A percentile compares a stretch with the other conserved stretches of the same genome.
These are phyloP conservation scores for Mycena vulgaris DNA, from an alignment of 768 basidiomycete genomes.

Conservation along the genomic window DNA sequence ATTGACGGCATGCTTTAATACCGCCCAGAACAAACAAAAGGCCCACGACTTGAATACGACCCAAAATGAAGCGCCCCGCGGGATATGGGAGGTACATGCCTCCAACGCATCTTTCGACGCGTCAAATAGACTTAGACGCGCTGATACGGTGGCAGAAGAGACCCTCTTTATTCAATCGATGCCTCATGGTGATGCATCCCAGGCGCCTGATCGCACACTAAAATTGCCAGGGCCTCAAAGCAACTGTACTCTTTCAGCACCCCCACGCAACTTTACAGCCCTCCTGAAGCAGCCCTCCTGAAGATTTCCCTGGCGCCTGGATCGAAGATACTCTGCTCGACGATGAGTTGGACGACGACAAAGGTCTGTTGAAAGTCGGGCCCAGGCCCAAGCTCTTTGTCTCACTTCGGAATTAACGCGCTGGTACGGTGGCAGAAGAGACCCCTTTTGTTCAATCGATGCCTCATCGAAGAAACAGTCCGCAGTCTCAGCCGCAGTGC, in stretches of 20 bases:
- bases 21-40: too few relatives aligned
- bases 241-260: conserved; percentile 2
- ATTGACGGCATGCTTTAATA: neutral
- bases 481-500: conserved; percentile 60
- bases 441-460: conserved; percentile 8
- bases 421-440: neutral
- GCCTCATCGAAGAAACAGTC: conserved; percentile 52
- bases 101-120: conserved; percentile 8
- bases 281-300: conserved; percentile 23
- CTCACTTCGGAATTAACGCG: conserved; percentile 14
- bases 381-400: conserved; percentile 15
- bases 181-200: conserved; percentile 16
- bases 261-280: conserved; percentile 15
- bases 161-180: conserved; percentile 9
- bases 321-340: neutral
- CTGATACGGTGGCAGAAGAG: too few relatives aligned
- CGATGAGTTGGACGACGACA: neutral
- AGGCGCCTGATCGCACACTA: neutral
- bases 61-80: conserved; percentile 19
- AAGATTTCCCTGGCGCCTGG: conserved; percentile 31
- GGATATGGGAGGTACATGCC: conserved; percentile 21
- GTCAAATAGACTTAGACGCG: neutral
- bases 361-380: neutral
- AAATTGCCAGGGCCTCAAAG: neutral
- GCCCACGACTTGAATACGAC: too few relatives aligned